Conservation (phyloP, 129 eudicot genomes). For the sunflower (Helianthus annuus) region DNA sequence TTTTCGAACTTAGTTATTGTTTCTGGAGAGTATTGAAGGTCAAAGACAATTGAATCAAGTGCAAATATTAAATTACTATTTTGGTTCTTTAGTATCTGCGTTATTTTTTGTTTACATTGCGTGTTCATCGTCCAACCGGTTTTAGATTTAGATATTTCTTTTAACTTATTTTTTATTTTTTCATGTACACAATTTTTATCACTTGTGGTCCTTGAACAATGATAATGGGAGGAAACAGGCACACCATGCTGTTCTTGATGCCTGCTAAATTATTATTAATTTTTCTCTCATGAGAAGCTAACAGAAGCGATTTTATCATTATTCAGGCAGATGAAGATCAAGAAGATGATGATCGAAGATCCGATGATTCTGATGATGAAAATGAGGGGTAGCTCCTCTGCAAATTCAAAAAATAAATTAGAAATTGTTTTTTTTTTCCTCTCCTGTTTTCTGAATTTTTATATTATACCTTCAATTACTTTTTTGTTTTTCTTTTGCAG, state of each 20-base stretch:
- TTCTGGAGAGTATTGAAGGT: neutral
- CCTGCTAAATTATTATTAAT: neutral
- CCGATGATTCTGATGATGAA: conserved; percentile 66
- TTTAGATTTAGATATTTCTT: neutral
- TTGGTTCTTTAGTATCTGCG: neutral
- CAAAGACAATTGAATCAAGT: neutral
- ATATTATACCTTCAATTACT: neutral
- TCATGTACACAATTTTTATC: neutral
- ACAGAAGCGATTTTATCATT: conserved; percentile 7
- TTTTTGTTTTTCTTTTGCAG: conserved; percentile 25
- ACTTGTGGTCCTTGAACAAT: conserved; percentile 6
- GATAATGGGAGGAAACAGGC: neutral
- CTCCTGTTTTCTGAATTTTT: neutral
- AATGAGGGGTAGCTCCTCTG: conserved; percentile 44
- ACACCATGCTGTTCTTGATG: conserved; percentile 5
- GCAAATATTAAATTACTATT: neutral
- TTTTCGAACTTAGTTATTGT: neutral
- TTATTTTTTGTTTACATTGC: neutral
- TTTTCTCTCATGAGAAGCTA: conserved; percentile 7
- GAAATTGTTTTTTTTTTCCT: neutral
- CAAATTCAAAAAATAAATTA: neutral
- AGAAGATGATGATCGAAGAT: conserved; percentile 64
- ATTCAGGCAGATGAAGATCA: conserved; percentile 82
- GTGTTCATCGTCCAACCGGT: neutral
- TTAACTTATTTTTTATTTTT: neutral